These are phyloP conservation scores for Fagus sylvatica DNA, from an alignment of 306 rosid species.

Conservation along the genomic window DNA sequence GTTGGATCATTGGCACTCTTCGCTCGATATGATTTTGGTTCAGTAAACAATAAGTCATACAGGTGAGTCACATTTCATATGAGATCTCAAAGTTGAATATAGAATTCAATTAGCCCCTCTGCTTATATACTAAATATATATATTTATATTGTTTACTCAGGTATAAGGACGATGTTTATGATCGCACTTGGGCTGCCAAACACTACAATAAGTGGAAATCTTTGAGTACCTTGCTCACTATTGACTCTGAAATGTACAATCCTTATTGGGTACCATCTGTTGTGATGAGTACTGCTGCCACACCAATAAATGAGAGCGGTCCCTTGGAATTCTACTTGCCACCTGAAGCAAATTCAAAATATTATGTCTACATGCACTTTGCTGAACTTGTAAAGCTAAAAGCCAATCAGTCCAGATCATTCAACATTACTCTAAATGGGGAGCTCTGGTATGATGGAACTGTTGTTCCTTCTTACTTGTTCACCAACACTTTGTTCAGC, in stretches of 20 bases:
- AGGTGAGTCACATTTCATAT: constrained; percentile 14
- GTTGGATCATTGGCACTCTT: constrained; percentile 14
- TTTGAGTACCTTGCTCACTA: background rate
- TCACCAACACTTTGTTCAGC: fast-evolving
- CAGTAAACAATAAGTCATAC: background rate
- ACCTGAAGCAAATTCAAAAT: background rate
- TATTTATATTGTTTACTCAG: constrained; percentile 25
- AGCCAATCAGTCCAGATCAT: constrained; percentile 30
- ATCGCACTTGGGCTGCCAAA: constrained; percentile 21
- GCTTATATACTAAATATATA: background rate
- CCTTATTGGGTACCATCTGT: constrained; percentile 16
- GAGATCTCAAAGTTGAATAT: background rate
- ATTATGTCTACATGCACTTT: constrained; percentile 27
- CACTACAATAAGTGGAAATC: background rate
- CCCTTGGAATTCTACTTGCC: constrained; percentile 15
- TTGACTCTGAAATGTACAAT: background rate
- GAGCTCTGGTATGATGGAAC: constrained; percentile 6
- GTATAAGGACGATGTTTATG: constrained; percentile 40
- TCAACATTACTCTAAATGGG: constrained; percentile 22
- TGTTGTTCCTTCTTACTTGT: background rate
- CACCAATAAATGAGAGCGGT: constrained; percentile 11
- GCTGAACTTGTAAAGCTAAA: constrained; percentile 26
- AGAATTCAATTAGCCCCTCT: background rate
- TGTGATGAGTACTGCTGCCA: constrained; percentile 39
- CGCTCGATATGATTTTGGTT: constrained; percentile 24